Evolutionary conservation across 306 rosid species (phyloP).

Genomic region (Erythrophleum fordii): DNA sequence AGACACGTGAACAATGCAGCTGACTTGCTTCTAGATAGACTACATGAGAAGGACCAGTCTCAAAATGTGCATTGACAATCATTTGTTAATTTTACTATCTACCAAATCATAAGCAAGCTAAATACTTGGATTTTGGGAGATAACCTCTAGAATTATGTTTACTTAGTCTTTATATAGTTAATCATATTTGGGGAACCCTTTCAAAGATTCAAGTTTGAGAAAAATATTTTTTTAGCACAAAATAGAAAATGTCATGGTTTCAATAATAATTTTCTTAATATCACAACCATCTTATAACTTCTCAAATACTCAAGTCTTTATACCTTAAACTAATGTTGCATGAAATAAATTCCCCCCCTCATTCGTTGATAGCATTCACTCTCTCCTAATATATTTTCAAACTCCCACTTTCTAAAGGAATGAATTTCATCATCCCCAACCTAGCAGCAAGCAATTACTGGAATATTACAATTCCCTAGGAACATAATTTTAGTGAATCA

Average conservation of each 20-base stretch:
- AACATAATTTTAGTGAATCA: conserved; percentile 23
- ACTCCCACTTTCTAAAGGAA: not conserved
- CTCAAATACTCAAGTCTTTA: not conserved
- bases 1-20: conserved; percentile 45
- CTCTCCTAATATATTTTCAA: not conserved
- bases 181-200: not conserved
- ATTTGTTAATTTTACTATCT: conserved; percentile 13
- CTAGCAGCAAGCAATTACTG: not conserved
- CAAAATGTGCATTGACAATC: conserved; percentile 20
- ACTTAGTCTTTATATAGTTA: not conserved
- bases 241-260: not conserved
- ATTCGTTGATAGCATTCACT: not conserved
- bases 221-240: not conserved
- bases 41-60: conserved; percentile 13
- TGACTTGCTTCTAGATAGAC: conserved; percentile 21
- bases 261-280: not conserved
- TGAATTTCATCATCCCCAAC: conserved; percentile 24
- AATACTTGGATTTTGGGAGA: not conserved
- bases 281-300: conserved; percentile 3
- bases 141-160: not conserved
- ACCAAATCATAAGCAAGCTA: not conserved
- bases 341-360: not conserved
- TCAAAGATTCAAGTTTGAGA: not conserved
- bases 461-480: conserved; percentile 19
- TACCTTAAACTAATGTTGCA: not conserved